These are phyloP conservation scores for Grigorovia transvaalensis DNA, from an alignment of 805 yeast species.

Conservation along the genomic window DNA sequence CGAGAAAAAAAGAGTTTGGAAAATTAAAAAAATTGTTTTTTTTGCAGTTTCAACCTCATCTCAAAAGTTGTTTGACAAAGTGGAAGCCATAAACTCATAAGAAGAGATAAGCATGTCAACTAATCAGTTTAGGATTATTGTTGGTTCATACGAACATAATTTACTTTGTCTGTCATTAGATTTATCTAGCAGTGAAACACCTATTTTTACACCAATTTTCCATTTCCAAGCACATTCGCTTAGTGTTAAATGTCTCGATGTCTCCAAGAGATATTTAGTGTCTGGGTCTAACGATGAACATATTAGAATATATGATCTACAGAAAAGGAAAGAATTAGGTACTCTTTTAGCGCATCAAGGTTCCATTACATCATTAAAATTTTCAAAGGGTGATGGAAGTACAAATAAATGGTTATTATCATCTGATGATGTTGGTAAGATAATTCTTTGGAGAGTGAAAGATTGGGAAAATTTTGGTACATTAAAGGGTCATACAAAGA, in stretches of 20 bases:
- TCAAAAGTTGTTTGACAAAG: neutral
- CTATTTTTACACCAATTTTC: constrained; percentile 84
- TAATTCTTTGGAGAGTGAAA: constrained; percentile 87
- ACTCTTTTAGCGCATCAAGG: constrained; percentile 84
- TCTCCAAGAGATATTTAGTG: constrained; percentile 74
- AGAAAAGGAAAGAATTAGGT: constrained; percentile 88
- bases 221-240: constrained; percentile 92
- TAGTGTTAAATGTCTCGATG: constrained; percentile 76
- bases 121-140: constrained; percentile 63
- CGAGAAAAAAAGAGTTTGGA: neutral
- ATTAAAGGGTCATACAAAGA: constrained; percentile 80
- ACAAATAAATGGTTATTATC: constrained; percentile 70
- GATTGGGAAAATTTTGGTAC: constrained; percentile 93
- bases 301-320: constrained; percentile 86
- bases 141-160: constrained; percentile 94
- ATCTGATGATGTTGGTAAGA: constrained; percentile 83
- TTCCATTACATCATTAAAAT: constrained; percentile 65
- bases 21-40: neutral
- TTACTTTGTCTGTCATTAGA: constrained; percentile 71
- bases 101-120: constrained; percentile 3
- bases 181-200: constrained; percentile 35
- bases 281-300: constrained; percentile 96
- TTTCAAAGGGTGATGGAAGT: constrained; percentile 41
- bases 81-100: neutral
- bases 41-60: neutral